Base-by-base conservation (phyloP, 2,329 filamentous ascomycete species). In the Fusarium fujikuroi region DNA sequence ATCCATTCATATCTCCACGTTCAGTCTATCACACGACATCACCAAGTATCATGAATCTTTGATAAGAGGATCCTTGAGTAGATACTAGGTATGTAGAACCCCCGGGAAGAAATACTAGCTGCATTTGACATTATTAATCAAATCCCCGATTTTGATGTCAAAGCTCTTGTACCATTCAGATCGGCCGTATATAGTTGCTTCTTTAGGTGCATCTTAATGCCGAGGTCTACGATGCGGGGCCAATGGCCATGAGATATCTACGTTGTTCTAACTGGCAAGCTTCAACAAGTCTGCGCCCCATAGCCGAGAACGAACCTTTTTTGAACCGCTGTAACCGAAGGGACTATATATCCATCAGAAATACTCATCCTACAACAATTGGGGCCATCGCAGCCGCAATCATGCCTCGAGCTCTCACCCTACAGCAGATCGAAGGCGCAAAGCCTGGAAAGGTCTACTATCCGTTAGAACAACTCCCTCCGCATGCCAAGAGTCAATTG, bases 371-470 rank as follows among this genome's bases (percentile, higher is more conserved):
- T 28, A 36, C 23, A 53, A 34, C 18, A 58, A 46, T 14, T 19
- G 25, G 44, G 39, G 37, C 46, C 12, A 36, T 14, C 25, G 39
- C 54, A 58, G 8, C 15, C 25, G 10, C 46, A 18, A 62, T 57
- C 19, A 89, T 89, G 88, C 85, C 87, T 63, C 81, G 84, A 49
- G 87, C 88, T 65, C 87, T 94, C 61, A 87, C 88, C 32, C 86
- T 95, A 72, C 87, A 91, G 77, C 87, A 93, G 74, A 85, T 92
- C 58, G 92, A 94, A 75, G 93, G 77, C 54, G 82, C 93, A 76
- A 95, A 95, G 84, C 95, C 95, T 14, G 95, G 95, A 65, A 86
- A 95, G 82, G 95, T 97, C 73, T 97, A 95, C 84, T 95, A 95
- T 78, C 92, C 93, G 89, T 91, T 80, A 80, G 87, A 30, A 64